phyloP scores from a whole-genome alignment of 768 basidiomycete genomes.

The Pisolithus orientalis region DNA sequence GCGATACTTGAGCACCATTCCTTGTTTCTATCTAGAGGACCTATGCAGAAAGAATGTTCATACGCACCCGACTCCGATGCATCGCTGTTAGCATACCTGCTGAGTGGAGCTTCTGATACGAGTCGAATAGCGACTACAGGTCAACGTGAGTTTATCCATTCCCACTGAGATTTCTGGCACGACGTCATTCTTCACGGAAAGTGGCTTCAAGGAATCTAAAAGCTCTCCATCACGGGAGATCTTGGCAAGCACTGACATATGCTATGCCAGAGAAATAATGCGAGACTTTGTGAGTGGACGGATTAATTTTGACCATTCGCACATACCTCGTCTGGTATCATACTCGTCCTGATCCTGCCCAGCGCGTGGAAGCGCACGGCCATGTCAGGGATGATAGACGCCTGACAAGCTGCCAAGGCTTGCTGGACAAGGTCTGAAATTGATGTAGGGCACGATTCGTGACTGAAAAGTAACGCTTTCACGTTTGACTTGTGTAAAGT shows the following conservation, averaged over 20 bases:
- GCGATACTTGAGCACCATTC: not conserved
- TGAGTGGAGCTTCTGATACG: constrained; percentile 31
- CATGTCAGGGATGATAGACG: constrained; percentile 22
- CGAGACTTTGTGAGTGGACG: not conserved
- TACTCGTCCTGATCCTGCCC: constrained; percentile 16
- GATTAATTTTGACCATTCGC: not conserved
- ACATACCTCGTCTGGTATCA: constrained; percentile 26
- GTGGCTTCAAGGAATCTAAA: constrained; percentile 45
- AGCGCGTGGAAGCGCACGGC: constrained; percentile 1
- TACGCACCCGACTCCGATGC: no score
- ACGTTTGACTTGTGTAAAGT: constrained; percentile 24
- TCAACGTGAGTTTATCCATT: constrained; percentile 28
- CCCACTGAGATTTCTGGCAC: constrained; percentile 18
- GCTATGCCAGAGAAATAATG: constrained; percentile 22
- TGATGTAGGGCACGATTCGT: constrained; percentile 13
- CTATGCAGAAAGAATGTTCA: constrained; percentile 4
- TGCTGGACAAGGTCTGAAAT: no score
- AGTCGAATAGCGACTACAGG: constrained; percentile 39
- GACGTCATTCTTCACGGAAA: constrained; percentile 37
- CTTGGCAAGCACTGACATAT: constrained; percentile 41
- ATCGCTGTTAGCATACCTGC: constrained; percentile 29
- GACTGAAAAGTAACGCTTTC: constrained; percentile 24
- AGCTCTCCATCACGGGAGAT: constrained; percentile 39
- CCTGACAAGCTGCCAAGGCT: no score
- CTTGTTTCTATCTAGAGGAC: constrained; percentile 12